Base-by-base conservation (phyloP, 2,329 filamentous ascomycete genomes). In the Talaromyces verruculosus region DNA sequence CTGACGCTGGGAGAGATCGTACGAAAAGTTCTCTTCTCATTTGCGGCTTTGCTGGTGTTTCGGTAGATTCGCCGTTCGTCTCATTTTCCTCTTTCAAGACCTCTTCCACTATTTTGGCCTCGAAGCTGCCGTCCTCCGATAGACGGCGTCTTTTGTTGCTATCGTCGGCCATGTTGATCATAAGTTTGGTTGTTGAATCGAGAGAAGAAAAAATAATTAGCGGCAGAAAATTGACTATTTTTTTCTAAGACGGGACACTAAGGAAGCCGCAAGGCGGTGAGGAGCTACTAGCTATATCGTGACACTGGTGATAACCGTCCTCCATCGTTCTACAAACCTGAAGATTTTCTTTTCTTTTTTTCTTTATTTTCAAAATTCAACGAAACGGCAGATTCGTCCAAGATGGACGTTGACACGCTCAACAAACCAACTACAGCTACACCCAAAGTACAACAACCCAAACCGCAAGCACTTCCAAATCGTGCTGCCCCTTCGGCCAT, bases 11-110 rank as follows among this genome's bases (percentile, higher is more conserved):
- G 58, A 99, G 86, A 61, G 91, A 93, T 72, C 94, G 91, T 69
- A 99, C 89, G 81, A 99, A 99, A 70, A 99, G 88, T 55, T 94
- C 91, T 71, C 88, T 83, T 69, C 85, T 78, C 39, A 80, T 78
- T 57, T 66, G 72, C 33, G 66, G 69, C 37, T 74, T 72, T 49
- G 70, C 61, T 6, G 69, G 30, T 15, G 68, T 69, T 55, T 64
- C 67, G 49, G 67, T 65, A 60, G 70, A 53, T 39, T 72, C 71
- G 61, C 69, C 67, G 4, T 67, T 47, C 51, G 69, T 63, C 6
- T 71, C 68, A 43, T 70, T 35, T 11, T 49, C 69, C 19, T 70
- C 72, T 45, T 28, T 19, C 8, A 57, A 41, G 61, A 72, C 69
- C 53, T 71, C 64, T 37, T 63, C 43, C 15, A 67, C 43, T 53